Evolutionary conservation across 768 basidiomycete species (phyloP).

Genomic region (Leccinum ochraceum): DNA sequence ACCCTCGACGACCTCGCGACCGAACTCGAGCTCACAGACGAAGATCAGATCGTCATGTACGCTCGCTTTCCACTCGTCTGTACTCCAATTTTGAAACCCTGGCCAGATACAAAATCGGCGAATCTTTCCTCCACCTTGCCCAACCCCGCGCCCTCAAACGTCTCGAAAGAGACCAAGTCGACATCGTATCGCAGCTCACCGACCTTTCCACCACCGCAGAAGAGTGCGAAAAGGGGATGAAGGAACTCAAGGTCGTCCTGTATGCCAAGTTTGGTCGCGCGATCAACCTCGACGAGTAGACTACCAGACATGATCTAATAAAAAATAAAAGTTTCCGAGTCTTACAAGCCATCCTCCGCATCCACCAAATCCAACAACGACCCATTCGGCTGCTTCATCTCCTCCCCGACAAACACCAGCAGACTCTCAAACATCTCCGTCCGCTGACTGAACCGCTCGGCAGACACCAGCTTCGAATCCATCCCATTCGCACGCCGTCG

Average conservation of each 20-base stretch:
- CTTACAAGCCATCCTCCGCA: slow-evolving; percentile 30
- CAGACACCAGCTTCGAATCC: slow-evolving; percentile 34
- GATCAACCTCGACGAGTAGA: slow-evolving; percentile 86
- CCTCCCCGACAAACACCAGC: slow-evolving; percentile 60
- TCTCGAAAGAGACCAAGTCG: slow-evolving; percentile 67
- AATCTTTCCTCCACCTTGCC: slow-evolving; percentile 82
- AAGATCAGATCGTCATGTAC: slow-evolving; percentile 77
- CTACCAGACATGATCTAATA: not conserved
- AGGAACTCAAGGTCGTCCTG: slow-evolving; percentile 71
- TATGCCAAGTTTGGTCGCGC: slow-evolving; percentile 93
- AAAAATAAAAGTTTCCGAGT: not conserved
- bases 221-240: slow-evolving; percentile 75
- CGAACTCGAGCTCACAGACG: slow-evolving; percentile 89
- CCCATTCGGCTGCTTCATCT: slow-evolving; percentile 66
- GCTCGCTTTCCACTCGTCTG: slow-evolving; percentile 41
- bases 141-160: slow-evolving; percentile 67
- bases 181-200: slow-evolving; percentile 56
- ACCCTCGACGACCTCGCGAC: slow-evolving; percentile 85
- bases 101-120: slow-evolving; percentile 83
- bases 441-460: slow-evolving; percentile 59
- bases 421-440: slow-evolving; percentile 70
- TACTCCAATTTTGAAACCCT: slow-evolving; percentile 49
- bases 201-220: slow-evolving; percentile 52
- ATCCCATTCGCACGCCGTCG: slow-evolving; percentile 28
- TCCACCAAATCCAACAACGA: slow-evolving; percentile 67